Base-by-base conservation (phyloP, 1,284 basidiomycete species). In the Agroathelia rolfsii region DNA sequence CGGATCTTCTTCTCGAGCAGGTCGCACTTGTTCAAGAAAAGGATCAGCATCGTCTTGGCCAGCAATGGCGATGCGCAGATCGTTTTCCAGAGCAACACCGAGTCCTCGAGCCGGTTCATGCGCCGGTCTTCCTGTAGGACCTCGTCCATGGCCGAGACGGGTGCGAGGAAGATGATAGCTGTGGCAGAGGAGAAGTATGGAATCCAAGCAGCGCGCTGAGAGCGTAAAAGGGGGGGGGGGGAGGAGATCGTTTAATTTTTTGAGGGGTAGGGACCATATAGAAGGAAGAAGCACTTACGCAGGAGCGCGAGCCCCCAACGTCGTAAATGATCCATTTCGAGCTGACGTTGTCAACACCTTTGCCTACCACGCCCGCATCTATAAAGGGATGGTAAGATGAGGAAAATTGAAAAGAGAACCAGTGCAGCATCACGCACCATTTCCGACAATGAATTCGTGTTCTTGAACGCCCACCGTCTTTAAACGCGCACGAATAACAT, bases 291-390 rank as follows among this genome's bases (percentile, higher is more conserved):
- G 31, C n/a, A 50, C 61, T 25, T 51, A 74, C 72, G 49, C 55
- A 53, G 28, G 68, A 72, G 30, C 72, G 62, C 39, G 67, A 71
- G 9, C 74, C 74, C 28, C 74, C 74, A 26, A 79, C 75, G 40
- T 79, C 76, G 51, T 70, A 78, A 37, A 79, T 71, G 19, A 66
- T 59, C 74, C 74, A 77, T 48, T 74, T 69, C 51, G 68, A 68
- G 5, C 56, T 52, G 10, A 45, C 45, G 34, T 59, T 55, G 15
- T 51, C 50, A 25, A 42, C 53, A 5, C 14, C 22, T 13, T 7
- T 6, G n/a, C 6, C 13, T 8, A 47, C 47, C n/a, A 47, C n/a
- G 41, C 19, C 44, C 49, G 12, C 56, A 47, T 41, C 29, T 30
- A 39, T 14, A 17, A 31, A 36, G 25, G 36, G 22, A 37, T 20